Evolutionary conservation across 1,284 basidiomycete species (phyloP).

Genomic region (Wallemia ichthyophaga): DNA sequence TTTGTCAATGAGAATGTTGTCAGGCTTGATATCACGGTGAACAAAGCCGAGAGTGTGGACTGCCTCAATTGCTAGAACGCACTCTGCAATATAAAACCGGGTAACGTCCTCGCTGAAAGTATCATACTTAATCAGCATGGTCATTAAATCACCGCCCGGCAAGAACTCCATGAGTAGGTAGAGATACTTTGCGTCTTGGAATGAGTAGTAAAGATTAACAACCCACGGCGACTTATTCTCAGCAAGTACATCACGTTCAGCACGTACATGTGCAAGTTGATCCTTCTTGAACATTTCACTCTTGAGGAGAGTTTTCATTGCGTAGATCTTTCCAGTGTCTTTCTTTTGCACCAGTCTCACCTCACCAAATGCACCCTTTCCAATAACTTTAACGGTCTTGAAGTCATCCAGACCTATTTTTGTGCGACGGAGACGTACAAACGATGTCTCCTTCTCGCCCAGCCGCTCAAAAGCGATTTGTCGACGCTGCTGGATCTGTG

Average conservation of each 20-base stretch:
- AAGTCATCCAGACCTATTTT: slow-evolving; percentile 82
- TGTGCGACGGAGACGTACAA: slow-evolving; percentile 64
- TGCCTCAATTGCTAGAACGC: slow-evolving; percentile 86
- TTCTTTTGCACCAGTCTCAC: slow-evolving; percentile 86
- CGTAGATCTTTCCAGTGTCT: slow-evolving; percentile 92
- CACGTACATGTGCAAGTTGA: slow-evolving; percentile 87
- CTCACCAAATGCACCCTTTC: slow-evolving; percentile 63
- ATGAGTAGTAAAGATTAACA: slow-evolving; percentile 91
- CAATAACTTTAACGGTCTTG: slow-evolving; percentile 90
- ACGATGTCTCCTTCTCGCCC: slow-evolving; percentile 68
- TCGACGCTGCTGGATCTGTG: slow-evolving; percentile 56
- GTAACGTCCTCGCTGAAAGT: slow-evolving; percentile 96
- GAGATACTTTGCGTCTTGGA: slow-evolving; percentile 83
- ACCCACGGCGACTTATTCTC: slow-evolving; percentile 97
- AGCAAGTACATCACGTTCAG: slow-evolving; percentile 90
- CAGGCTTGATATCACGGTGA: slow-evolving; percentile 86
- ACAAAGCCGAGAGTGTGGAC: slow-evolving; percentile 98
- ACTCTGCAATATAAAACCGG: slow-evolving; percentile 97
- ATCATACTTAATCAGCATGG: slow-evolving; percentile 98
- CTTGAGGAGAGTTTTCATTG: slow-evolving; percentile 96
- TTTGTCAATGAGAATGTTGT: slow-evolving; percentile 89
- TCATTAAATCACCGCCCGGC: slow-evolving; percentile 59
- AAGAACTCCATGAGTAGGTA: slow-evolving; percentile 99
- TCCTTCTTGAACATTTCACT: slow-evolving; percentile 98
- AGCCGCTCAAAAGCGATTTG: slow-evolving; percentile 46